Evolutionary conservation across 2,329 filamentous ascomycete species (phyloP), one percentile per base, ranked within the genome.

Genomic region (Ophiostoma ulmi): DNA sequence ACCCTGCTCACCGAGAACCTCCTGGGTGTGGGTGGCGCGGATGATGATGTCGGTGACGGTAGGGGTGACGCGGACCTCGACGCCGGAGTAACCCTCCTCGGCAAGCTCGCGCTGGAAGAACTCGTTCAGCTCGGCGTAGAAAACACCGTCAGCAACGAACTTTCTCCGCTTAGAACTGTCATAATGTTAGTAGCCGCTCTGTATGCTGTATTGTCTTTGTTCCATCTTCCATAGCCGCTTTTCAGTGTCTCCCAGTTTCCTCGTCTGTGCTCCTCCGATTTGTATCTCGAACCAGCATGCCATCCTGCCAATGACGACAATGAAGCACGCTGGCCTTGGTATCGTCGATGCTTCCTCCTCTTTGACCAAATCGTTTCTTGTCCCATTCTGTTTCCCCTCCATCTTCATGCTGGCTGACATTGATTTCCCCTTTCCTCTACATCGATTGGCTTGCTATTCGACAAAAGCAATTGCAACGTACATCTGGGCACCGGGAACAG

Each of bases 1-100:
- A 81, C 95, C 95, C 89, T 99, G 95, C 91, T 99, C 95, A 82
- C 95, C 95, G 81, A 99, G 93, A 78, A 99, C 96, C 88, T 99
- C 96, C 88, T 99, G 95, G 82, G 95, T 99, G 91, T 99, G 95
- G 81, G 95, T 99, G 82, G 95, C 95, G 84, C 95, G 95, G 89
- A 99, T 97, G 90, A 99, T 98, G 90, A 98, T 98, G 86, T 98
- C 95, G 88, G 95, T 99, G 82, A 99, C 95, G 83, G 95, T 99
- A 78, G 95, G 95, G 79, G 95, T 99, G 79, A 99, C 95, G 88
- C 96, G 93, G 87, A 99, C 95, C 88, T 99, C 96, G 83, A 99
- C 95, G 83, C 95, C 95, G 72, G 95, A 99, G 90, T 99, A 99
- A 80, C 95, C 95, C 88, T 99, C 96, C 90, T 99, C 95, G 82